phyloP scores from a whole-genome alignment of 331 rosid genomes.

The Dryas integrifolia region DNA sequence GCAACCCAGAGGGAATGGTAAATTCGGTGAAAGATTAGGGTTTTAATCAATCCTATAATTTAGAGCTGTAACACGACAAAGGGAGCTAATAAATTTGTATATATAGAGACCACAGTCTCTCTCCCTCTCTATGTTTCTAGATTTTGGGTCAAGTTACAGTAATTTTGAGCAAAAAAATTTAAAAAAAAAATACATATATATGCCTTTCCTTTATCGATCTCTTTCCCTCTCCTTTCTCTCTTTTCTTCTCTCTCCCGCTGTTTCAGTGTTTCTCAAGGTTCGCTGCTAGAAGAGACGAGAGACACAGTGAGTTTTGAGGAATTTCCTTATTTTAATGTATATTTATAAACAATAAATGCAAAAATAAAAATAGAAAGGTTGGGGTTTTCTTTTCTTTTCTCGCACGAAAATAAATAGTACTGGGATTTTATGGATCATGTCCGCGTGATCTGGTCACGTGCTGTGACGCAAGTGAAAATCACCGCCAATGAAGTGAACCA shows the following conservation, averaged over 20 bases:
- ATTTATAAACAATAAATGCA: too few relatives aligned
- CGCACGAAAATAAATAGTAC: not conserved
- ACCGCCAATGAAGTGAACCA: not conserved
- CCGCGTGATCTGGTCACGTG: not conserved
- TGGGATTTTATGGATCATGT: not conserved
- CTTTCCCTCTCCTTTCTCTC: not conserved
- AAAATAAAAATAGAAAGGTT: not conserved
- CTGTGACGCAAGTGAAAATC: not conserved
- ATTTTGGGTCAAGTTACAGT: slow-evolving; percentile 11
- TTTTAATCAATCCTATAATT: slow-evolving; percentile 13
- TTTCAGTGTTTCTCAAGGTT: not conserved
- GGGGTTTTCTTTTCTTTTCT: not conserved
- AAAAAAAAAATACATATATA: not conserved
- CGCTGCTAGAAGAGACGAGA: not conserved
- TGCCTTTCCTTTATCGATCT: too few relatives aligned
- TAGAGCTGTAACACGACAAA: not conserved
- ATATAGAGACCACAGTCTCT: not conserved
- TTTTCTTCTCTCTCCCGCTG: not conserved
- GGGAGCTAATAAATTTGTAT: not conserved
- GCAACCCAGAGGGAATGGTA: not conserved
- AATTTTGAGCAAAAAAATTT: not conserved
- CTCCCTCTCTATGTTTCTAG: not conserved
- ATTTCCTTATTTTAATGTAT: too few relatives aligned
- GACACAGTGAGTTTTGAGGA: not conserved
- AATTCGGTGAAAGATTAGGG: slow-evolving; percentile 2